Percentiles rank a stretch among this genome's conserved stretches.
Evolutionary conservation across 2,329 filamentous ascomycete genomes (phyloP).

Genomic region (Exophiala oligosperma): DNA sequence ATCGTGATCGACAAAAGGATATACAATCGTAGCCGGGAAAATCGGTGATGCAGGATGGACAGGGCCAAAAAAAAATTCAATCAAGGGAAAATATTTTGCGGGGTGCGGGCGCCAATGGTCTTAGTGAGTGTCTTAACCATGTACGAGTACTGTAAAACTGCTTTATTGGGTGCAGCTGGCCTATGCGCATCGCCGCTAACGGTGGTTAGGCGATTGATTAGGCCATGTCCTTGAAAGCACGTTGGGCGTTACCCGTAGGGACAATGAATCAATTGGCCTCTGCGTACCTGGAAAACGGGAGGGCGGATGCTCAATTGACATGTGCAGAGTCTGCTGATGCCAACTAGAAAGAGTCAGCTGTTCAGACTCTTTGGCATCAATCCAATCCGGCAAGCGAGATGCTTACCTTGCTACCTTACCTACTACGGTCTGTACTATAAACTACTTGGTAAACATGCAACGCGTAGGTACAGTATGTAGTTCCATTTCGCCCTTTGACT

Average conservation of each 20-base stretch:
- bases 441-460: no score
- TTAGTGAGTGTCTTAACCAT: no score
- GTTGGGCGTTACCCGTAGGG: no score
- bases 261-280: not conserved
- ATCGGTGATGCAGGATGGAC: not conserved
- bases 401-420: no score
- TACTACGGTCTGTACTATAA: no score
- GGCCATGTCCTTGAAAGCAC: no score
- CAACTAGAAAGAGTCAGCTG: not conserved
- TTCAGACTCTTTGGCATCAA: not conserved
- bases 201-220: no score
- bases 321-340: not conserved
- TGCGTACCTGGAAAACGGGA: no score
- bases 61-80: not conserved
- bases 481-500: not conserved
- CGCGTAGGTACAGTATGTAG: not conserved
- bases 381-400: not conserved
- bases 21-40: not conserved
- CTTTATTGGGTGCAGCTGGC: constrained; percentile 10
- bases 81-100: constrained; percentile 12
- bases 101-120: constrained; percentile 17
- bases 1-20: not conserved
- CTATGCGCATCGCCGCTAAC: not conserved
- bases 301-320: not conserved
- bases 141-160: no score